phyloP scores from a whole-genome alignment of 805 yeast genomes.

The Sungouiella thailandica region DNA sequence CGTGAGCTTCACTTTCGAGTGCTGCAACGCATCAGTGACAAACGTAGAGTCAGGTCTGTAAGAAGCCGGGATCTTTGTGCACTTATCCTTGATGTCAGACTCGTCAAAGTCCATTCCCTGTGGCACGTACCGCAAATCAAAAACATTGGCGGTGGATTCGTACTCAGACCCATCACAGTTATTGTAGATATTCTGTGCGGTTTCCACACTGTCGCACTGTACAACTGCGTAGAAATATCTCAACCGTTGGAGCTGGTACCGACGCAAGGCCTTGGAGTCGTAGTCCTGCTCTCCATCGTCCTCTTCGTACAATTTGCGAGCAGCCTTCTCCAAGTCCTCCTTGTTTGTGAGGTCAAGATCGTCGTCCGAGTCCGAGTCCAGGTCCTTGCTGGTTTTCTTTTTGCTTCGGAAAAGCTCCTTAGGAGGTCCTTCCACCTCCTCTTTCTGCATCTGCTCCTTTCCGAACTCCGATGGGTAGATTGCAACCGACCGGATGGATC shows the following conservation, averaged over 20 bases:
- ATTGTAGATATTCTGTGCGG: constrained; percentile 73
- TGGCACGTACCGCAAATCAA: constrained; percentile 89
- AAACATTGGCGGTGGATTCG: constrained; percentile 91
- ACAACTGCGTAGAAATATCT: constrained; percentile 93
- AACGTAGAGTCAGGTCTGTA: constrained; percentile 74
- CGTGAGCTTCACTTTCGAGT: constrained; percentile 90
- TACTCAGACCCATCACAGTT: constrained; percentile 93
- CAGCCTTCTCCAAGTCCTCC: constrained; percentile 50
- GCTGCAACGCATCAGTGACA: constrained; percentile 93
- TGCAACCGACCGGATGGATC: constrained; percentile 60
- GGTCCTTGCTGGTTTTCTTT: constrained; percentile 27
- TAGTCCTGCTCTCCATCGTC: constrained; percentile 81
- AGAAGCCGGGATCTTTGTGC: constrained; percentile 65
- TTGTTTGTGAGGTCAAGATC: constrained; percentile 45
- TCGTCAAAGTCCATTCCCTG: constrained; percentile 83
- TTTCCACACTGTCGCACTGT: constrained; percentile 64
- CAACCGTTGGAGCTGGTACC: constrained; percentile 87
- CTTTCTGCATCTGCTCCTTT: constrained; percentile 83
- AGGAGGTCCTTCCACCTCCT: constrained; percentile 91
- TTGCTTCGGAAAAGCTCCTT: constrained; percentile 64
- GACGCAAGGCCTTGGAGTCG: constrained; percentile 76
- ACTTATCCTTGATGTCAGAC: constrained; percentile 67
- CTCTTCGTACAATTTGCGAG: constrained; percentile 71
- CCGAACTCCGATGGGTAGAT: constrained; percentile 91
- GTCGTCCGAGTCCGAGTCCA: constrained; percentile 29